Conservation (phyloP, 73 alveolate species). For the Blepharisma stoltei region DNA sequence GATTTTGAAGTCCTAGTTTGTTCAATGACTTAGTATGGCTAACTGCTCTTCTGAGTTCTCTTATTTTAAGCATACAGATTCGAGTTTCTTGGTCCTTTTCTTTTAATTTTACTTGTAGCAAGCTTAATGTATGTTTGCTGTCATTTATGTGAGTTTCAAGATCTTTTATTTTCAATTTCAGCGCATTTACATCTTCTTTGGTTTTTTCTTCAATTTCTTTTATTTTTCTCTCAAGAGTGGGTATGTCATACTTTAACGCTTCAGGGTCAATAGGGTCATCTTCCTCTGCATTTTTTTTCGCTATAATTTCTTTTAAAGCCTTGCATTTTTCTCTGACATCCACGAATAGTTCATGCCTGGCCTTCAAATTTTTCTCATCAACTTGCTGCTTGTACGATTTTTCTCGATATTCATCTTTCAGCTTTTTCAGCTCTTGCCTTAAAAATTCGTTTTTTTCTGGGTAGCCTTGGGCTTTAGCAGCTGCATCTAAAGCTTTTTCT, state of each 20-base stretch:
- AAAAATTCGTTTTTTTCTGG: not conserved
- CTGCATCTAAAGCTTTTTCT: not conserved
- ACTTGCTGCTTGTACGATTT: not conserved
- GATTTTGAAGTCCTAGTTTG: too few species aligned
- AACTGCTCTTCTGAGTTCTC: slow-evolving; percentile 6
- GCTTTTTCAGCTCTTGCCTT: not conserved
- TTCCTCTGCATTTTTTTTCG: not conserved
- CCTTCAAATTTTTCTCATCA: not conserved
- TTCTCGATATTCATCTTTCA: not conserved
- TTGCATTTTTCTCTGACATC: not conserved
- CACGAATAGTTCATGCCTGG: not conserved
- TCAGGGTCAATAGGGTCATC: not conserved
- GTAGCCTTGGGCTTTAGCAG: not conserved
- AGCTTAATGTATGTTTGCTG: not conserved
- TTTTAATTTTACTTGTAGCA: not conserved
- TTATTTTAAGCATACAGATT: not conserved
- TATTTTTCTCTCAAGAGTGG: not conserved
- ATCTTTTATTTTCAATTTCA: not conserved
- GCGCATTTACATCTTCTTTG: not conserved
- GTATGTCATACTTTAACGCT: not conserved
- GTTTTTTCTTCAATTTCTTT: slow-evolving; percentile 9
- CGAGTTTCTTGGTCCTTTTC: not conserved
- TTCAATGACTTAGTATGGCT: not conserved
- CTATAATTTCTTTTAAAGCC: not conserved
- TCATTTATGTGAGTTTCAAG: not conserved